Percentiles rank a stretch among this genome's conserved stretches.
Conservation (phyloP, 2,329 filamentous ascomycete genomes). For the Fusarium scirpi region DNA sequence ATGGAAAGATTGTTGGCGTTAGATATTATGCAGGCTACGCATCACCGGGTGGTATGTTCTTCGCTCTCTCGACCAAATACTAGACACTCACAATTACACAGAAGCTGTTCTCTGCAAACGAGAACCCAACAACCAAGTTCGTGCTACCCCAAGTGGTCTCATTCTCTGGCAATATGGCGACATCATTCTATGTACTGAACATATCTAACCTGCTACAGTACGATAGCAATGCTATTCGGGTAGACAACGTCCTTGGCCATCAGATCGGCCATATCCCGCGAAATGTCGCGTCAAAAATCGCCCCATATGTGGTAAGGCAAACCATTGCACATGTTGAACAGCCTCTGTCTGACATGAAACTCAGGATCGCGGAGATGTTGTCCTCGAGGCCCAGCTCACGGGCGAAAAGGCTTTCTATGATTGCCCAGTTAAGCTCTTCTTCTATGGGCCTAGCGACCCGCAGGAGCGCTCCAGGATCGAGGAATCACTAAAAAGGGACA, state of each 20-base stretch:
- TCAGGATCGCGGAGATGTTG: constrained; percentile 68
- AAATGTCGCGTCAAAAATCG: constrained; percentile 75
- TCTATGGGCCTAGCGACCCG: constrained; percentile 76
- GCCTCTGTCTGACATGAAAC: constrained; percentile 28
- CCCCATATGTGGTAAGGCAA: constrained; percentile 73
- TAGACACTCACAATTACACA: constrained; percentile 23
- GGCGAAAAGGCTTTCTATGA: constrained; percentile 76
- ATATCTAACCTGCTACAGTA: constrained; percentile 55
- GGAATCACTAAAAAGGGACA: constrained; percentile 71
- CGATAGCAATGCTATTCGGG: constrained; percentile 80
- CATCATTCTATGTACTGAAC: background rate
- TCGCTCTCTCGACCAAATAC: background rate
- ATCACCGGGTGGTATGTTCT: constrained; percentile 61
- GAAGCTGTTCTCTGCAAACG: constrained; percentile 71
- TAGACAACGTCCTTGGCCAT: constrained; percentile 78
- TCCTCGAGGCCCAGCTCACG: constrained; percentile 76
- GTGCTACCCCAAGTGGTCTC: constrained; percentile 28
- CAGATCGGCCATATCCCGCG: constrained; percentile 86
- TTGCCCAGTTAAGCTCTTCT: constrained; percentile 75
- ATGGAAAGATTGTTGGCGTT: constrained; percentile 63
- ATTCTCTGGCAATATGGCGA: constrained; percentile 5
- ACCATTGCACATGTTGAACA: background rate
- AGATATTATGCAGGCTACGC: constrained; percentile 74
- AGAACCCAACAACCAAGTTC: constrained; percentile 72
- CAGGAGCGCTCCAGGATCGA: constrained; percentile 66